Base-by-base conservation (phyloP, 2,329 filamentous ascomycete genomes). In the Graphilbum sp. region DNA sequence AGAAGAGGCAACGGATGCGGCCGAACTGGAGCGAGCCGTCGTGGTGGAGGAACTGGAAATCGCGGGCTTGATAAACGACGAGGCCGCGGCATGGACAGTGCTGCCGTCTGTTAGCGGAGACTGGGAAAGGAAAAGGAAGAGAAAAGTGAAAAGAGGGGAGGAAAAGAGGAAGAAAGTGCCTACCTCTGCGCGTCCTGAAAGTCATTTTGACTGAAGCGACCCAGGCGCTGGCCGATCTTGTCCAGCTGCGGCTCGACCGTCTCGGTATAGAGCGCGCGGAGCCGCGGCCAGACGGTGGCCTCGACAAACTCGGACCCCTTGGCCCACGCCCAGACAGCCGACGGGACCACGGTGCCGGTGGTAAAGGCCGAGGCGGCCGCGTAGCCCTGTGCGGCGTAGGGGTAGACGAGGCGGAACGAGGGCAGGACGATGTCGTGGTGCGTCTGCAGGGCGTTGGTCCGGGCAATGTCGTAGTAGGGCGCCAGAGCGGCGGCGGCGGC, bases 221-320 rank as follows among this genome's bases (percentile, higher is more conserved):
- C 87, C 11, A 98, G 69, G 34, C 87, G 77, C 60, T 95, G 81
- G 12, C 84, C 83, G 50, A 98, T 96, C 50, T 86, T 84, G 40
- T 88, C 72, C 13, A 98, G 68, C 57, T 98, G 92, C 13, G 92
- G 92, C 60, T 96, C 87, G 4, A 98, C 87, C 49, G 93, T 94
- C 52, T 94, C 78, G 11, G 78, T 72, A 52, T 96, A 96, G 5
- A 95, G 61, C 13, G 81, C 68, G 20, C 80, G 75, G 11, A 95
- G 45, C 46, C 80, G 78, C 2, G 88, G 88, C 79, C 83, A 90
- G 15, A 96, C 63, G 2, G 75, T 78, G 34, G 73, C 72, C 41
- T 85, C 73, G 25, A 92, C 60, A 51, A 95, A 88, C 12, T 69
- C 60, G 41, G 75, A 72, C 0, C 72, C 70, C 42, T 75, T 75